A percentile compares a stretch with the other conserved stretches of the same genome.
Evolutionary conservation across 2,329 filamentous ascomycete genomes (phyloP).

Genomic region (Cladophialophora chaetospira): DNA sequence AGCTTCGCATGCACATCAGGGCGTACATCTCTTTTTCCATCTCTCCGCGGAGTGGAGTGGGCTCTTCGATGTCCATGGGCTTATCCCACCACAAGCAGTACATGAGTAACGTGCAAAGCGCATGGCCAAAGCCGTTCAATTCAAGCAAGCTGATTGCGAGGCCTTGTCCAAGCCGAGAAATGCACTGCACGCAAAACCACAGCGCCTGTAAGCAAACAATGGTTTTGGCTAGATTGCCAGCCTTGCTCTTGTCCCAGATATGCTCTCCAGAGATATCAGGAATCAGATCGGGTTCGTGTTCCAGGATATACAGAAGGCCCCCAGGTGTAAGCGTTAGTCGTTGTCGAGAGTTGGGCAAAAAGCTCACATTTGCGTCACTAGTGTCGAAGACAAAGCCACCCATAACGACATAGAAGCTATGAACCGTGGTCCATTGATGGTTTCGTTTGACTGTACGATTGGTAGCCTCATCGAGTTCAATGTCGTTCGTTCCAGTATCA

Average conservation of each 20-base stretch:
- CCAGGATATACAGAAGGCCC: conserved; percentile 11
- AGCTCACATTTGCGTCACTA: conserved; percentile 10
- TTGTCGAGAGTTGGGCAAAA: conserved; percentile 17
- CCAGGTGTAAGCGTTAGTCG: conserved; percentile 6
- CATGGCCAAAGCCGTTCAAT: conserved; percentile 40
- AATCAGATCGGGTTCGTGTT: conserved; percentile 3
- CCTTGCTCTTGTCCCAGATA: conserved; percentile 45
- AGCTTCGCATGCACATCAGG: neutral
- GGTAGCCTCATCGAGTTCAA: neutral
- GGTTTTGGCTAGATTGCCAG: conserved; percentile 39
- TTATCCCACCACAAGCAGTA: conserved; percentile 37
- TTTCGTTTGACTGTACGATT: neutral
- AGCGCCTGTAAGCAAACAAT: conserved; percentile 43
- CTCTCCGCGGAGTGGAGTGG: neutral
- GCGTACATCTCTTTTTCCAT: conserved; percentile 1
- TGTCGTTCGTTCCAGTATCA: neutral
- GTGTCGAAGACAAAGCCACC: conserved; percentile 33
- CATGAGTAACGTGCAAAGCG: conserved; percentile 39
- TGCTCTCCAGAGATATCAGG: conserved; percentile 25
- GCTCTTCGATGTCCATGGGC: conserved; percentile 35
- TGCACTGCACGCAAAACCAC: conserved; percentile 44
- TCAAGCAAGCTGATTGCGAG: conserved; percentile 39
- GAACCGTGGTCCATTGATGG: conserved; percentile 34
- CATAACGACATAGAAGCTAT: conserved; percentile 39
- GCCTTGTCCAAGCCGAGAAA: conserved; percentile 37